These are phyloP conservation scores for Jasminum sambac DNA, from an alignment of 257 asterid species.

Conservation along the genomic window DNA sequence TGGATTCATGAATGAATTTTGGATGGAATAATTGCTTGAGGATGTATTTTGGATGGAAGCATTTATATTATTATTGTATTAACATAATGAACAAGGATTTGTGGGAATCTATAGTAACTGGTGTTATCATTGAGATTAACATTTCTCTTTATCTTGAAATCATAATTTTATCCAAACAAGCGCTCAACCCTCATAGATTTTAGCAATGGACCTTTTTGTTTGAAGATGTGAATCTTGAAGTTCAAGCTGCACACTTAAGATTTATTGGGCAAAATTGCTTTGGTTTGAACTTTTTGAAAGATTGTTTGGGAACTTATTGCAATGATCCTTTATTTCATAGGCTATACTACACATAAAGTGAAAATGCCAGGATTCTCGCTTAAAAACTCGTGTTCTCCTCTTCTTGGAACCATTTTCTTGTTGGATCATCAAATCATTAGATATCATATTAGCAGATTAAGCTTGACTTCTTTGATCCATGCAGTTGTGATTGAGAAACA, in stretches of 20 bases:
- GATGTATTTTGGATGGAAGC: no score
- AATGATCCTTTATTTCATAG: no score
- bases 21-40: no score
- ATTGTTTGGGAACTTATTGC: not conserved
- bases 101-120: no score
- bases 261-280: not conserved
- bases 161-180: no score
- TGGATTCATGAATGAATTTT: no score
- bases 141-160: no score
- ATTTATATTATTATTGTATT: no score
- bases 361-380: constrained; percentile 33
- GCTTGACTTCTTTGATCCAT: constrained; percentile 84
- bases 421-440: not conserved
- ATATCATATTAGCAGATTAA: constrained; percentile 49
- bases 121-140: no score
- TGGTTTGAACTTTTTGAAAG: no score
- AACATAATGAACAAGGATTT: no score
- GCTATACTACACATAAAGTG: constrained; percentile 89
- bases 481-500: constrained; percentile 72
- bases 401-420: not conserved
- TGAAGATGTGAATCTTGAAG: not conserved
- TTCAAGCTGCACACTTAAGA: not conserved
- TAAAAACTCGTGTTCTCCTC: not conserved
- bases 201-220: not conserved
- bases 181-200: no score